phyloP scores from a whole-genome alignment of 1,284 basidiomycete genomes.

The Cystobasidium pallidum region DNA sequence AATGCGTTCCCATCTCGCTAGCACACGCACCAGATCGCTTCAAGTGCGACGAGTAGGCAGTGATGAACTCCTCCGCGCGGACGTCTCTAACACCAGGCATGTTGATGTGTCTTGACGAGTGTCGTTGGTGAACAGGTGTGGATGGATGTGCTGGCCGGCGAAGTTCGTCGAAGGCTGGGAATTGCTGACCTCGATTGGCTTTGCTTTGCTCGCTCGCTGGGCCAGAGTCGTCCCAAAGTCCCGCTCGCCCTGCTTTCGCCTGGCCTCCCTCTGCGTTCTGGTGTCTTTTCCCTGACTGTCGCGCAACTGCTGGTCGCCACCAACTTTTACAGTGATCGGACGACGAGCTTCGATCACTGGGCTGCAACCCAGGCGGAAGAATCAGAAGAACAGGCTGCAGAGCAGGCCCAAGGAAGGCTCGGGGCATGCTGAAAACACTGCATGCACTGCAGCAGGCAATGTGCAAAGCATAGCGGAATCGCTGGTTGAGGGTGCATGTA shows the following conservation, averaged over 20 bases:
- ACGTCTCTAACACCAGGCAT: conserved; percentile 56
- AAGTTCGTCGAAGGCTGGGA: neutral
- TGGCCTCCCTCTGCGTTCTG: too few species aligned
- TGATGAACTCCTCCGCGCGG: conserved; percentile 81
- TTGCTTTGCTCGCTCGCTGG: neutral
- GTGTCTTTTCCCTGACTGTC: too few species aligned
- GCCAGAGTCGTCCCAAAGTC: too few species aligned
- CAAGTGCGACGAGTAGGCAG: conserved; percentile 88
- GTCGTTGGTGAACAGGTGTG: neutral
- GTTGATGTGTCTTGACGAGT: conserved; percentile 5
- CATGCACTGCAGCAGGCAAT: too few species aligned
- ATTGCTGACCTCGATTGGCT: neutral
- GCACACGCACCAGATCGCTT: conserved; percentile 73
- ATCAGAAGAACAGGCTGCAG: neutral
- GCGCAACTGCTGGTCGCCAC: too few species aligned
- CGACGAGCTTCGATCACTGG: conserved; percentile 1
- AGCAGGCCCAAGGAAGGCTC: neutral
- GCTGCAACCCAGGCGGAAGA: neutral
- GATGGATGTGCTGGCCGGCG: neutral
- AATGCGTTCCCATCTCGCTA: neutral
- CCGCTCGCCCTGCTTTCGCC: too few species aligned
- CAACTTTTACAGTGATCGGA: neutral
- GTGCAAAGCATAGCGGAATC: too few species aligned
- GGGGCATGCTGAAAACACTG: neutral
- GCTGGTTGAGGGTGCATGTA: too few species aligned